Percentiles rank a stretch among this genome's conserved stretches.
These are phyloP conservation scores for Phylloporus sp. DNA, from an alignment of 768 basidiomycete species.

Conservation along the genomic window DNA sequence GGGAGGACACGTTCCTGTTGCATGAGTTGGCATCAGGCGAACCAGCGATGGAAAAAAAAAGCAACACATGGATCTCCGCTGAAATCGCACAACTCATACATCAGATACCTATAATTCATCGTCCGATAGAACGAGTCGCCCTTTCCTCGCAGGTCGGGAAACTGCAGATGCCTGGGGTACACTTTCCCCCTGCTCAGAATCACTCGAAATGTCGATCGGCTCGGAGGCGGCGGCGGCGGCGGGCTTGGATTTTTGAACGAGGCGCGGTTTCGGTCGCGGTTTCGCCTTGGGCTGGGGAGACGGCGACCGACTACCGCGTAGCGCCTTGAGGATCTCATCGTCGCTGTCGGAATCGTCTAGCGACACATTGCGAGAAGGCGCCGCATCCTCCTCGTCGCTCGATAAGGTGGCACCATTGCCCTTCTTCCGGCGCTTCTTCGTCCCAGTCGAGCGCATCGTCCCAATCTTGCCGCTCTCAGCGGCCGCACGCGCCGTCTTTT, in stretches of 20 bases:
- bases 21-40: slow-evolving; percentile 7
- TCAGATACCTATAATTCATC: slow-evolving; percentile 30
- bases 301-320: slow-evolving; percentile 27
- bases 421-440: slow-evolving; percentile 54
- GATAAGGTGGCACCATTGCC: slow-evolving; percentile 44
- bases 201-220: slow-evolving; percentile 21
- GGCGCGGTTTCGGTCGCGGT: slow-evolving; percentile 36
- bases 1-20: not conserved
- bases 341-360: slow-evolving; percentile 23
- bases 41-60: not conserved
- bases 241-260: slow-evolving; percentile 35
- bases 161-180: not conserved
- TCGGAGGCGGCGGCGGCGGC: not conserved
- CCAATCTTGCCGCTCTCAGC: slow-evolving; percentile 39
- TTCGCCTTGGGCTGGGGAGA: slow-evolving; percentile 15
- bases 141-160: slow-evolving; percentile 21
- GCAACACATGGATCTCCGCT: slow-evolving; percentile 1
- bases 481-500: slow-evolving; percentile 46
- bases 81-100: slow-evolving; percentile 10
- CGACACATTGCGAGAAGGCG: slow-evolving; percentile 9
- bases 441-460: slow-evolving; percentile 46
- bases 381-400: slow-evolving; percentile 32
- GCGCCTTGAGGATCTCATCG: slow-evolving; percentile 19
- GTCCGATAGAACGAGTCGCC: slow-evolving; percentile 36
- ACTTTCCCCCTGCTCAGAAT: slow-evolving; percentile 13